Percentiles rank a stretch among this genome's conserved stretches.
These are phyloP conservation scores for Cryoendolithus antarcticus DNA, from an alignment of 2,329 filamentous ascomycete species.

Conservation along the genomic window DNA sequence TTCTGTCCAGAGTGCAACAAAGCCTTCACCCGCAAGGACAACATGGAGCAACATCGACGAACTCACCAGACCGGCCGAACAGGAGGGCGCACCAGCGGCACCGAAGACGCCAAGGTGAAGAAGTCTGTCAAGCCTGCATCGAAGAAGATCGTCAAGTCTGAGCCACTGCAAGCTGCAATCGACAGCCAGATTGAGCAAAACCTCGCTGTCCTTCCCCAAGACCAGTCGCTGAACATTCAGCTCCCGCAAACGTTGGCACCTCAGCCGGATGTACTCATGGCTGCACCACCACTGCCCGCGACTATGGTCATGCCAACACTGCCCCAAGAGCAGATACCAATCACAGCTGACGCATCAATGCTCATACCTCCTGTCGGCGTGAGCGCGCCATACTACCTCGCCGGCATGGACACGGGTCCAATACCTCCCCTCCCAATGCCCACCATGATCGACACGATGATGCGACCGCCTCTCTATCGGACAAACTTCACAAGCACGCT, in stretches of 20 bases:
- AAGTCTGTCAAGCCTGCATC: conserved; percentile 26
- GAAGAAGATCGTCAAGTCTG: conserved; percentile 20
- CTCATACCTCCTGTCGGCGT: conserved; percentile 15
- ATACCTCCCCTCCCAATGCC: conserved; percentile 22
- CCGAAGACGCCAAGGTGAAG: conserved; percentile 33
- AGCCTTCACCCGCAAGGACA: conserved; percentile 71
- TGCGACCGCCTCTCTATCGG: conserved; percentile 22
- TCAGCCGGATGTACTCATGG: no score
- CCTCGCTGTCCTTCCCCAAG: no score
- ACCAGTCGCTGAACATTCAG: no score
- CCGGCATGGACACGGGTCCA: conserved; percentile 19
- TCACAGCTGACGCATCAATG: conserved; percentile 14
- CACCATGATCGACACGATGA: conserved; percentile 18
- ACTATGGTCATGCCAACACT: no score
- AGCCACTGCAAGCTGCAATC: conserved; percentile 22
- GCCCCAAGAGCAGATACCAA: conserved; percentile 4
- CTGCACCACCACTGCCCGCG: no score
- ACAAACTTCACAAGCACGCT: conserved; percentile 20
- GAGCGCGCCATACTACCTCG: conserved; percentile 25
- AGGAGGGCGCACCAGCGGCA: conserved; percentile 25
- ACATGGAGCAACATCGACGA: conserved; percentile 76
- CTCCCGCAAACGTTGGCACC: no score
- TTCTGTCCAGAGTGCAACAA: conserved; percentile 60
- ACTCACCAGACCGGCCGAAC: conserved; percentile 51
- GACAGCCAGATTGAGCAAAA: no score